Evolutionary conservation across 139 green algal genomes (phyloP).

Genomic region (Micractinium conductrix): DNA sequence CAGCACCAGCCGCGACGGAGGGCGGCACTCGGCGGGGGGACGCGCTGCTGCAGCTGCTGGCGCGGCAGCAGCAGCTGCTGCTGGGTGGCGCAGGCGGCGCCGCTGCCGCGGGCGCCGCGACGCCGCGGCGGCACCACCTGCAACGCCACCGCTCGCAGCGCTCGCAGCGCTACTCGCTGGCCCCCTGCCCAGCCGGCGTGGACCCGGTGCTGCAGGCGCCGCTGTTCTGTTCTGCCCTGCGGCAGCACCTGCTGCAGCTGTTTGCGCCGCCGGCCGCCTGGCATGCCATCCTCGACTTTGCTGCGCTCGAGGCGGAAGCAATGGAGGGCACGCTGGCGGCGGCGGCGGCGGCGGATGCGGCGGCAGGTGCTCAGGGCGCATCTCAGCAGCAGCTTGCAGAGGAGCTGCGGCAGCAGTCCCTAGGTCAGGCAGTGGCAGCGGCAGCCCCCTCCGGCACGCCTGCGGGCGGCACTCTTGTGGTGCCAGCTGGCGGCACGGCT

Average conservation of each 20-base stretch:
- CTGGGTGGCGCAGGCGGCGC: background rate
- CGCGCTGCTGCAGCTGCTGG: slow-evolving; percentile 3
- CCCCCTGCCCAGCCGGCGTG: background rate
- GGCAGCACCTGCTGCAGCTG: slow-evolving; percentile 1
- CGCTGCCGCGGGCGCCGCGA: background rate
- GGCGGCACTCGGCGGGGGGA: background rate
- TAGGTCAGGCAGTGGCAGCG: too few species aligned
- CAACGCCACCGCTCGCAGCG: slow-evolving; percentile 13
- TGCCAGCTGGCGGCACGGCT: background rate
- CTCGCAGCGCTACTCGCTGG: slow-evolving; percentile 19
- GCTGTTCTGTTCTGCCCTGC: background rate
- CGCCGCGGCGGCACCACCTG: background rate
- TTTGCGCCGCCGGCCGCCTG: slow-evolving; percentile 1
- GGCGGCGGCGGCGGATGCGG: background rate
- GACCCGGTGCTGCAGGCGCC: background rate
- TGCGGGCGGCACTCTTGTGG: background rate
- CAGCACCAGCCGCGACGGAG: background rate
- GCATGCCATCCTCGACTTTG: background rate
- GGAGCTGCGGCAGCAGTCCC: background rate
- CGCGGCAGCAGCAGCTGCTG: too few species aligned
- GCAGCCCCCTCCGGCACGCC: background rate
- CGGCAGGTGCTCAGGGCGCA: too few species aligned
- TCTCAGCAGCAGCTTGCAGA: background rate
- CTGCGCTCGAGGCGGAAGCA: slow-evolving; percentile 3
- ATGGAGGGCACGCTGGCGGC: background rate